Evolutionary conservation across 2,329 filamentous ascomycete species (phyloP), one percentile per base, ranked within the genome.

Genomic region (Aspergillus texensis): DNA sequence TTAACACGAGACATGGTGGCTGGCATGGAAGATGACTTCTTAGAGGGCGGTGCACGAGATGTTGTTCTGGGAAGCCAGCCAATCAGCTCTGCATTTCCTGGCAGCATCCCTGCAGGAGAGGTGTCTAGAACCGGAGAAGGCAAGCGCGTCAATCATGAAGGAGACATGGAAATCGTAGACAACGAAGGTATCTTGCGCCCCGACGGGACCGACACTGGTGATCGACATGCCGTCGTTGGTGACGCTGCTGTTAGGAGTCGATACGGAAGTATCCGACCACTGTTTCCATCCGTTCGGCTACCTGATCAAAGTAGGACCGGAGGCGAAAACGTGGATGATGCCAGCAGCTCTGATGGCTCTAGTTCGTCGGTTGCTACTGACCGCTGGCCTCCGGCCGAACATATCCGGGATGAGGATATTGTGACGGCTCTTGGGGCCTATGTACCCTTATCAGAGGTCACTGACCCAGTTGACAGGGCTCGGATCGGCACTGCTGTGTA

Each of bases 1-100:
- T 89, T 97, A 78, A 93, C 95, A 64, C 88, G 88, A 64, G 94
- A 98, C 68, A 91, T 94, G 64, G 83, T 94, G 6, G 89, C 91
- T 62, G 89, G 88, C 1, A 84, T 93, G 66, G 91, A 94, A 71
- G 91, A 94, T 65, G 91, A 94, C 72, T 86, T 91, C 60, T 86
- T 91, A 43, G 91, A 91, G 64, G 88, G 88, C 24, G 89, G 93
- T 68, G 88, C 91, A 12, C 88, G 91, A 63, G 90, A 94, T 69
- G 85, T 96, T 8, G 86, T 95, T 14, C 86, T 89, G 16, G 88
- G 90, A 58, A 86, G 91, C 48, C 90, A 93, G 70, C 91, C 92
- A 0, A 84, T 94, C 53, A 94, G 91, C 56, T 93, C 93, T 65
- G 91, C 91, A 1, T 88, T 92, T 50, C 89, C 92, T 64, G 89